Percentiles rank a stretch among this genome's conserved stretches.
Evolutionary conservation across 2,329 filamentous ascomycete genomes (phyloP).

Genomic region (Macrophomina pseudophaseolina): DNA sequence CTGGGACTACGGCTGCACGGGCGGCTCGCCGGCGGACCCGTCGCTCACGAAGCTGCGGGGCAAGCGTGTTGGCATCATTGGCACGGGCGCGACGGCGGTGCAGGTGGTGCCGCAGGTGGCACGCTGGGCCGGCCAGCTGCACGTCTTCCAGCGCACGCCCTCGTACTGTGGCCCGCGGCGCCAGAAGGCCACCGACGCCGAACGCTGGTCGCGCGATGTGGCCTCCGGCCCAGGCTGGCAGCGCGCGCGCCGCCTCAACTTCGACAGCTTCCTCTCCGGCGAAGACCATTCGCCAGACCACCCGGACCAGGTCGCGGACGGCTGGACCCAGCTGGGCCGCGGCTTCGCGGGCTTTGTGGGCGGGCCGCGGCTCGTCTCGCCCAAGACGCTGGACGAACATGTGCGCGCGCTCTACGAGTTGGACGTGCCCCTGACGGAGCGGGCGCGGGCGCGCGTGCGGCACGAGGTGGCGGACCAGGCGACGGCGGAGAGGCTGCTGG

Average conservation of each 20-base stretch:
- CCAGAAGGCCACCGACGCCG: conserved; percentile 48
- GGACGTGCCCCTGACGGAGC: conserved; percentile 37
- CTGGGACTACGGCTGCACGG: conserved; percentile 34
- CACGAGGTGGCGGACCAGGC: conserved; percentile 56
- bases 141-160: conserved; percentile 37
- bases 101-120: conserved; percentile 37
- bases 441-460: conserved; percentile 54
- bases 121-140: conserved; percentile 32
- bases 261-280: too few relatives aligned
- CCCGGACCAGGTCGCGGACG: not conserved
- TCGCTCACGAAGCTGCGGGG: conserved; percentile 29
- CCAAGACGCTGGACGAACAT: too few relatives aligned
- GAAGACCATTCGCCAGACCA: not conserved
- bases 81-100: conserved; percentile 36
- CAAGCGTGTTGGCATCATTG: conserved; percentile 35
- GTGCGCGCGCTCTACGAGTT: too few relatives aligned
- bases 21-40: conserved; percentile 40
- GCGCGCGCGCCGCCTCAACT: not conserved
- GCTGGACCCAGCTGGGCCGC: not conserved
- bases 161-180: conserved; percentile 46
- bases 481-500: conserved; percentile 60
- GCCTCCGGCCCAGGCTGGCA: not conserved
- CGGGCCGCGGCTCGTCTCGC: too few relatives aligned
- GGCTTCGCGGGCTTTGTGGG: too few relatives aligned
- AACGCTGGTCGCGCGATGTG: conserved; percentile 40